Evolutionary conservation across 768 basidiomycete species (phyloP).

Genomic region (Porpolomopsis calyptriformis): DNA sequence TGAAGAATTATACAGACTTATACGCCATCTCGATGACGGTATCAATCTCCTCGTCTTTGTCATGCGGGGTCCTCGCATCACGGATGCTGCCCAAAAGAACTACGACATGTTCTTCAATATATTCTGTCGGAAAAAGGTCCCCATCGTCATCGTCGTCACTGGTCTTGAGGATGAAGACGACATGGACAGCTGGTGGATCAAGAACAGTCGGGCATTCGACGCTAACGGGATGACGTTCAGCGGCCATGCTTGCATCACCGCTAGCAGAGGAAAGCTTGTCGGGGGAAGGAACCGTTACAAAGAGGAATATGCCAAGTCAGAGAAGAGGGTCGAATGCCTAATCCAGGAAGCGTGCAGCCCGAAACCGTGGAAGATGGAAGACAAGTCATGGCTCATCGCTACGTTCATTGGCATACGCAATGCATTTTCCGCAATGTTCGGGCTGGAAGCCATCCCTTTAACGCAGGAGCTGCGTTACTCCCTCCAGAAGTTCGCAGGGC

Average conservation of each 20-base stretch:
- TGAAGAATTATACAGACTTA: slow-evolving; percentile 23
- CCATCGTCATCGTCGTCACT: slow-evolving; percentile 28
- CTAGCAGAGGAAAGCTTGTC: slow-evolving; percentile 6
- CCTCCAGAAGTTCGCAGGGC: no score
- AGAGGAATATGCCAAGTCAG: slow-evolving; percentile 15
- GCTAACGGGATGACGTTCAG: slow-evolving; percentile 21
- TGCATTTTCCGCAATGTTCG: no score
- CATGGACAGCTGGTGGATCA: slow-evolving; percentile 24
- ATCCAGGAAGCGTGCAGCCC: no score
- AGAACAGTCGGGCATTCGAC: slow-evolving; percentile 17
- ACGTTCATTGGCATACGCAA: no score
- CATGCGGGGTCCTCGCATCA: slow-evolving; percentile 29
- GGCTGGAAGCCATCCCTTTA: no score
- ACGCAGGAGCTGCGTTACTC: no score
- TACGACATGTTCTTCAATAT: slow-evolving; percentile 28
- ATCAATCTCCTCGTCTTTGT: slow-evolving; percentile 32
- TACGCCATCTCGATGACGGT: slow-evolving; percentile 25
- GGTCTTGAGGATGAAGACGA: slow-evolving; percentile 26
- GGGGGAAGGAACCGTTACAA: slow-evolving; percentile 4
- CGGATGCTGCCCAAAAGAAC: slow-evolving; percentile 24
- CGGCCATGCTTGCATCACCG: slow-evolving; percentile 24
- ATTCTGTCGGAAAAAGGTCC: slow-evolving; percentile 29
- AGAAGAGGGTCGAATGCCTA: slow-evolving; percentile 12
- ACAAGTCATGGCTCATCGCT: no score
- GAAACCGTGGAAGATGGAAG: no score